Base-by-base conservation (phyloP, 164 flowering plant genomes). In the Cinnamomum micranthum region DNA sequence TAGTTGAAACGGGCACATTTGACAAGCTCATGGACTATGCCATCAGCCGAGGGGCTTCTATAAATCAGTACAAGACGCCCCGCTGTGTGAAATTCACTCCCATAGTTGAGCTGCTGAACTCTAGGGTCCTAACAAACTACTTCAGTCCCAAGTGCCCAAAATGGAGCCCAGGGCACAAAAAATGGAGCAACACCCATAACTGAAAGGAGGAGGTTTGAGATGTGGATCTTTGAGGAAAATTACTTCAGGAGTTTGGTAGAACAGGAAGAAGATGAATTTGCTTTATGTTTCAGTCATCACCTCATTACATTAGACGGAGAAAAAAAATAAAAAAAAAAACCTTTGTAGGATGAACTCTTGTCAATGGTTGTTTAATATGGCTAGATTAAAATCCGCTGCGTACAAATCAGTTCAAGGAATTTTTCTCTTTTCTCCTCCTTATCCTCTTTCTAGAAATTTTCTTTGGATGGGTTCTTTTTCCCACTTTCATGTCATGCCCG, bases 1-100 rank as follows among this genome's bases (percentile, higher is more conserved):
- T 93, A 4, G 99, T 93, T 4, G 94, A 90, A 62, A 6, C 66
- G 0, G 98, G 98, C 65, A 92, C 98, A 0, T 95, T 95, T 68
- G 99, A 95, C 73, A 93, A 93, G 87, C 91, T 95, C 41, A 95
- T 95, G 99, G 99, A 95, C 78, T 92, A 87, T 75, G 97, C 97
- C 22, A 85, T 95, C 22, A 90, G 93, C 80, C 69, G 84, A 14
- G 99, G 97, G 7, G 97, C 99, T 10, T 95, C 99, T 2, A 93
- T 95, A 9, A 93, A 95, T 73, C 97, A 95, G 88, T 95, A 95
- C 82, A 95, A 95, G 82, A 87, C 98, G 0, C 98, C 99, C 2
- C 72, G 99, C n/a, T 95, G 99, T 70, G 98, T 95, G 71, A 95
- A 91, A 65, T 95, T 84, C 80, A 91, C 83, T 28, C 98, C 97